phyloP scores from a whole-genome alignment of 148 eudicot species.

The Nyssa sinensis region DNA sequence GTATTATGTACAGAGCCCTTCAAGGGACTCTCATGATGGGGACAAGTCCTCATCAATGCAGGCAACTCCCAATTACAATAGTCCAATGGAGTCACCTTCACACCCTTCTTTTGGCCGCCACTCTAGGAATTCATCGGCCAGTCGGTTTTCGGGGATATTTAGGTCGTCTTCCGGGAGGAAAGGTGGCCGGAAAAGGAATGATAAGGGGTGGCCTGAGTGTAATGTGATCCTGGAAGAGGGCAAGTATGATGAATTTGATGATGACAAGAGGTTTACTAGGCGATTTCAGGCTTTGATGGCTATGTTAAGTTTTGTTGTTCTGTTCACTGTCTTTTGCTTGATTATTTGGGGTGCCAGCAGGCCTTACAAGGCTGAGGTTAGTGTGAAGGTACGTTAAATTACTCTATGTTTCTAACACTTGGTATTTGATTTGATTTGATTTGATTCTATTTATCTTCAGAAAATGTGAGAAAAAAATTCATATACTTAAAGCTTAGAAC shows the following conservation, averaged over 20 bases:
- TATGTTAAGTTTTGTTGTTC: conserved; percentile 45
- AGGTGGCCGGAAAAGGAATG: conserved; percentile 62
- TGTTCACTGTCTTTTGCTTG: conserved; percentile 80
- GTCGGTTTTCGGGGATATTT: conserved; percentile 92
- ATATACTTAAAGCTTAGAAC: background rate
- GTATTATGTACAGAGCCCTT: conserved; percentile 87
- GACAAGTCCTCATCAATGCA: conserved; percentile 81
- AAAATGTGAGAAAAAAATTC: background rate
- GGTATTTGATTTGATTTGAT: background rate
- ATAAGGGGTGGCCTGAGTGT: conserved; percentile 99
- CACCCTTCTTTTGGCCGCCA: conserved; percentile 88
- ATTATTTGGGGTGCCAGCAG: conserved; percentile 91
- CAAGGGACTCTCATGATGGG: conserved; percentile 93
- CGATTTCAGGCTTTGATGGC: conserved; percentile 56
- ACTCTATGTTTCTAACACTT: background rate
- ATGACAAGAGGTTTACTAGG: conserved; percentile 54
- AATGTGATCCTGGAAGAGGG: conserved; percentile 93
- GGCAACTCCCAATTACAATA: conserved; percentile 63
- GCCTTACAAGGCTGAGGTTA: conserved; percentile 66
- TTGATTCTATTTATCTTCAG: background rate
- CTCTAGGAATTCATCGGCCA: conserved; percentile 87
- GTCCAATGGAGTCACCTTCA: conserved; percentile 88
- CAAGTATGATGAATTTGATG: conserved; percentile 59
- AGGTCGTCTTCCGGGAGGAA: conserved; percentile 88
- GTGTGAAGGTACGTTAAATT: conserved; percentile 55